A percentile compares a stretch with the other conserved stretches of the same genome.
phyloP scores from a whole-genome alignment of 129 eudicot genomes.

The Kitagawia praeruptora region DNA sequence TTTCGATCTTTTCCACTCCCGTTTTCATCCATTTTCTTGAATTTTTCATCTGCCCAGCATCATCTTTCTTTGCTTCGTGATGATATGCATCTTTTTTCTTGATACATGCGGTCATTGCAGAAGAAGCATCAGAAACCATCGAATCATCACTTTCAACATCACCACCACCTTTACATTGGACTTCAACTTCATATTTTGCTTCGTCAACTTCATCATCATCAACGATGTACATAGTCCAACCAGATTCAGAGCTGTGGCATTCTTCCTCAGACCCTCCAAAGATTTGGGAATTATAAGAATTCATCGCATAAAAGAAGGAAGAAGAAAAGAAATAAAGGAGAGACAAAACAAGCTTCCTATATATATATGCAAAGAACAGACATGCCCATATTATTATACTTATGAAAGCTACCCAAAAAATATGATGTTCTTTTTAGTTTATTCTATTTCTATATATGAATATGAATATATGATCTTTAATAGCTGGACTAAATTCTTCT shows the following conservation, averaged over 20 bases:
- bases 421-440: conserved; percentile 2
- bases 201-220: conserved; percentile 16
- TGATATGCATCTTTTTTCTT: neutral
- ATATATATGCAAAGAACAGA: conserved; percentile 31
- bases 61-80: neutral
- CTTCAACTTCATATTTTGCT: conserved; percentile 3
- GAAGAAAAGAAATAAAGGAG: neutral
- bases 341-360: conserved; percentile 10
- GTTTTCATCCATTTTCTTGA: conserved; percentile 26
- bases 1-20: conserved; percentile 8
- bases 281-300: conserved; percentile 35
- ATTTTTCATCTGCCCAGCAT: conserved; percentile 5
- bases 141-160: conserved; percentile 66
- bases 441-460: conserved; percentile 1
- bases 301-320: conserved; percentile 18
- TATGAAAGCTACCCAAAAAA: neutral
- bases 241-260: conserved; percentile 54
- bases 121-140: conserved; percentile 89
- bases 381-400: conserved; percentile 23
- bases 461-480: neutral
- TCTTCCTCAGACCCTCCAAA: conserved; percentile 33
- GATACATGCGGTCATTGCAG: conserved; percentile 38
- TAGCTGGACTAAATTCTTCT: conserved; percentile 26
- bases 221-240: conserved; percentile 51
- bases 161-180: conserved; percentile 17